Evolutionary conservation across 805 yeast genomes (phyloP).

Genomic region (Cyberlindnera mississippiensis): DNA sequence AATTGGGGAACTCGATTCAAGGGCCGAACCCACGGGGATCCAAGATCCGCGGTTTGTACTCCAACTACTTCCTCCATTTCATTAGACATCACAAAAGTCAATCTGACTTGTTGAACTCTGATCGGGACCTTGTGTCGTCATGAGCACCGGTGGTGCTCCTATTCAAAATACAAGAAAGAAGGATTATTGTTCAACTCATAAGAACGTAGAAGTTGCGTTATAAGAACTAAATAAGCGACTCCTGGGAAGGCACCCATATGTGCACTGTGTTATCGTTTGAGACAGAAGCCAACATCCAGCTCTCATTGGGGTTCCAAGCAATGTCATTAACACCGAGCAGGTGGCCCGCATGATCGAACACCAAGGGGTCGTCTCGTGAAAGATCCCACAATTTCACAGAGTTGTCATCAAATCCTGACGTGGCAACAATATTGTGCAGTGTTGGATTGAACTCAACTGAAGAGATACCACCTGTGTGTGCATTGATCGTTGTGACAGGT

Average conservation of each 20-base stretch:
- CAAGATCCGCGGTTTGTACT: slow-evolving; percentile 21
- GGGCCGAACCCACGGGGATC: background rate
- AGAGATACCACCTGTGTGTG: slow-evolving; percentile 56
- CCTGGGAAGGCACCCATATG: slow-evolving; percentile 64
- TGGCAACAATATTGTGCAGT: slow-evolving; percentile 50
- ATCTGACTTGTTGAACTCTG: background rate
- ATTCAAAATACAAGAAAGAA: too few relatives aligned
- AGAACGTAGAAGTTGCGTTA: too few relatives aligned
- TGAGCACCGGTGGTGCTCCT: too few relatives aligned
- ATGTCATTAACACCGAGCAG: slow-evolving; percentile 81
- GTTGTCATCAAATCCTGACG: slow-evolving; percentile 62
- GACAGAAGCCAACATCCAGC: slow-evolving; percentile 69
- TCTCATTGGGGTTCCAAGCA: slow-evolving; percentile 73
- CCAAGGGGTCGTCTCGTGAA: slow-evolving; percentile 28
- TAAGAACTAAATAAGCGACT: background rate
- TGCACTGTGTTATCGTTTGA: slow-evolving; percentile 87
- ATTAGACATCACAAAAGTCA: slow-evolving; percentile 15
- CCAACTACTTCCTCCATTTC: slow-evolving; percentile 22
- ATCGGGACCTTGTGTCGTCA: too few relatives aligned
- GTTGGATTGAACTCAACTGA: slow-evolving; percentile 71
- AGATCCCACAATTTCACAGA: slow-evolving; percentile 62
- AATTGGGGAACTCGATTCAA: slow-evolving; percentile 14
- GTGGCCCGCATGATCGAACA: slow-evolving; percentile 83
- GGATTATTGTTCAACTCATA: too few relatives aligned
- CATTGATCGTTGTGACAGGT: slow-evolving; percentile 30